These are phyloP conservation scores for Pyrenopolyporus hunteri DNA, from an alignment of 495 filamentous ascomycete species.

Conservation along the genomic window DNA sequence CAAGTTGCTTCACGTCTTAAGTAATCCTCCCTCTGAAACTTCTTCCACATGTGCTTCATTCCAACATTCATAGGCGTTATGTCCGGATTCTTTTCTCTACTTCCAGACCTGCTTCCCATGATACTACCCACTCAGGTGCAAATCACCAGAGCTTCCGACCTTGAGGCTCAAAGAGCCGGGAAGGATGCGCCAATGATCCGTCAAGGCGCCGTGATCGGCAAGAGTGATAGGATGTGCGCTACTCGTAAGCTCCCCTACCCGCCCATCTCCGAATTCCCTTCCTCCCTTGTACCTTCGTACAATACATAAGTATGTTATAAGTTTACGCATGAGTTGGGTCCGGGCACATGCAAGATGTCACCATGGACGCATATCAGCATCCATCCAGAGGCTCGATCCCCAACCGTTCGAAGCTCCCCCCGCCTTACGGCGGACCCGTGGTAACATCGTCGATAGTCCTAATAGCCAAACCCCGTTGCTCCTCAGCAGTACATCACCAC, in stretches of 20 bases:
- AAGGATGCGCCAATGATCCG: constrained; percentile 41
- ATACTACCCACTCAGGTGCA: constrained; percentile 53
- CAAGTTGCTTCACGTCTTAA: not conserved
- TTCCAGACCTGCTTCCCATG: constrained; percentile 58
- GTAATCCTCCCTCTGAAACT: not conserved
- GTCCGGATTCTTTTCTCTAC: constrained; percentile 55
- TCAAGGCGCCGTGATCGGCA: constrained; percentile 62
- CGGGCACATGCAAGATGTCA: constrained; percentile 11
- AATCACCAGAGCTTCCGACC: constrained; percentile 51
- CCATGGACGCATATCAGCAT: constrained; percentile 1
- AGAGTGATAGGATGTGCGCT: constrained; percentile 63
- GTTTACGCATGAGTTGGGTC: constrained; percentile 2
- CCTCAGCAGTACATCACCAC: constrained; percentile 52
- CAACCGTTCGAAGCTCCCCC: not conserved
- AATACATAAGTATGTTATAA: too few relatives aligned
- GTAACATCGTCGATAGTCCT: constrained; percentile 46
- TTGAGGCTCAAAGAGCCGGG: constrained; percentile 43
- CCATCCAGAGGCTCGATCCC: constrained; percentile 1
- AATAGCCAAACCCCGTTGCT: constrained; percentile 49
- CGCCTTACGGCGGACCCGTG: constrained; percentile 23
- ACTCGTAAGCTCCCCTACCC: constrained; percentile 47
- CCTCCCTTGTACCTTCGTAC: too few relatives aligned
- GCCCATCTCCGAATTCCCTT: not conserved
- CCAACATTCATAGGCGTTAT: constrained; percentile 41
- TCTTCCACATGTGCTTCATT: constrained; percentile 17